A percentile compares a stretch with the other conserved stretches of the same genome.
These are phyloP conservation scores for Sporothrix variecibatus DNA, from an alignment of 2,329 filamentous ascomycete species.

Conservation along the genomic window DNA sequence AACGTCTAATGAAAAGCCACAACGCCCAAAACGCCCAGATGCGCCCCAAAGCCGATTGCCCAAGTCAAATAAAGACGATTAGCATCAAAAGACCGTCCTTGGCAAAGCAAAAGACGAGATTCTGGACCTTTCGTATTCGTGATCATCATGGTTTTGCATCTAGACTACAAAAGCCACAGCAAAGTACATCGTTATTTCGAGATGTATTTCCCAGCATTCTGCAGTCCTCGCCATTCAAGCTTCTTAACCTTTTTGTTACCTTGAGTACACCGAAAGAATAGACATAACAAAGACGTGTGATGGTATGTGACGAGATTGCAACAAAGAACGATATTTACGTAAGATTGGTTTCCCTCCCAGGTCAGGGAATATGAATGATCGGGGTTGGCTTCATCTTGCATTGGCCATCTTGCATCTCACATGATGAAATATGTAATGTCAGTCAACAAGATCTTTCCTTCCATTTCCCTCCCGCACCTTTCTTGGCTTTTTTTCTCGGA, in stretches of 20 bases:
- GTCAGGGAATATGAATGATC: background rate
- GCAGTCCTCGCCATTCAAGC: background rate
- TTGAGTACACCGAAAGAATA: background rate
- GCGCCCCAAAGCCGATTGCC: background rate
- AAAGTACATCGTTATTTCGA: background rate
- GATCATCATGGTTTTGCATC: background rate
- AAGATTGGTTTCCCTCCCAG: background rate
- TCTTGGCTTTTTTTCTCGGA: background rate
- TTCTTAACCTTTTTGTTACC: background rate
- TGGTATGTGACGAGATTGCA: background rate
- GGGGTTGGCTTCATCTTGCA: background rate
- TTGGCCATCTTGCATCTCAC: background rate
- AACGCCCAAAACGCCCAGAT: background rate
- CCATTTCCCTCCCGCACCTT: background rate
- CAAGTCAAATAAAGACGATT: background rate
- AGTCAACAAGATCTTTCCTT: background rate
- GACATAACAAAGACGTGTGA: background rate
- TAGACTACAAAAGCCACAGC: no score
- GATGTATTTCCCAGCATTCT: background rate
- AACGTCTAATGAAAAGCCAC: background rate
- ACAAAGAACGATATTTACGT: background rate
- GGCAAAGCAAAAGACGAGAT: background rate
- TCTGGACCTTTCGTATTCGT: background rate
- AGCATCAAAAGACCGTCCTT: background rate
- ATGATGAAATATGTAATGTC: background rate